A percentile compares a stretch with the other conserved stretches of the same genome.
phyloP scores from a whole-genome alignment of 495 filamentous ascomycete genomes.

The Aspergillus nanangensis region DNA sequence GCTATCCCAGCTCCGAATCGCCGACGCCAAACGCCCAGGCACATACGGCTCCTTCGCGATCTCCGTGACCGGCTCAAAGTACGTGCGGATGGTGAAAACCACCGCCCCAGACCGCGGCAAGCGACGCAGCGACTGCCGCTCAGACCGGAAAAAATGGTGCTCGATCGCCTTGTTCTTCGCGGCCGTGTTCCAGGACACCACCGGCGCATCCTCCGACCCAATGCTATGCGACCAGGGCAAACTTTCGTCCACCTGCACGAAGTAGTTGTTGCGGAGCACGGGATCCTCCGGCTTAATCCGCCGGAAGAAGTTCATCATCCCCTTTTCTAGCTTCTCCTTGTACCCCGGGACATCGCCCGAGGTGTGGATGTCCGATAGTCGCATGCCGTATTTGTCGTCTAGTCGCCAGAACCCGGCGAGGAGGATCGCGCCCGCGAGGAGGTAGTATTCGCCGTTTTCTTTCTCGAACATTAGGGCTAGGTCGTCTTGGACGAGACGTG shows the following conservation, averaged over 20 bases:
- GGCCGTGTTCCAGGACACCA: constrained; percentile 69
- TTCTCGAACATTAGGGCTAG: constrained; percentile 82
- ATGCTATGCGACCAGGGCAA: constrained; percentile 72
- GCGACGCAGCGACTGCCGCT: constrained; percentile 71
- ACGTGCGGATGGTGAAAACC: constrained; percentile 76
- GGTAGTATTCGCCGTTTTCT: constrained; percentile 77
- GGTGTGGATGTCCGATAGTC: constrained; percentile 77
- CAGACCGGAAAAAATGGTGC: constrained; percentile 74
- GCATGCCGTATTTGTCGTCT: constrained; percentile 81
- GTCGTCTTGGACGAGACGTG: constrained; percentile 79
- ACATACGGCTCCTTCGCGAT: constrained; percentile 66
- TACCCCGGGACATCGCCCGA: constrained; percentile 76
- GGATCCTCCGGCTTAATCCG: constrained; percentile 60
- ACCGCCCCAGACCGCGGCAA: constrained; percentile 71
- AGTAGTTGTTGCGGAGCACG: constrained; percentile 68
- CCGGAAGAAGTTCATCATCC: constrained; percentile 77
- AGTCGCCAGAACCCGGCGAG: constrained; percentile 87
- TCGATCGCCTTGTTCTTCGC: constrained; percentile 72
- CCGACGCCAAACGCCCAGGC: constrained; percentile 66
- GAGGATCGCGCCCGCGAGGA: constrained; percentile 74
- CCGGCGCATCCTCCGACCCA: constrained; percentile 63
- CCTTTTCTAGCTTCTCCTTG: constrained; percentile 72
- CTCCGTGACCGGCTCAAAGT: constrained; percentile 66
- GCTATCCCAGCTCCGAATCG: constrained; percentile 78
- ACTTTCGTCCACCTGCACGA: constrained; percentile 72